Base-by-base conservation (phyloP, 176 grass and related monocot species). In the Aegilops tauschii region DNA sequence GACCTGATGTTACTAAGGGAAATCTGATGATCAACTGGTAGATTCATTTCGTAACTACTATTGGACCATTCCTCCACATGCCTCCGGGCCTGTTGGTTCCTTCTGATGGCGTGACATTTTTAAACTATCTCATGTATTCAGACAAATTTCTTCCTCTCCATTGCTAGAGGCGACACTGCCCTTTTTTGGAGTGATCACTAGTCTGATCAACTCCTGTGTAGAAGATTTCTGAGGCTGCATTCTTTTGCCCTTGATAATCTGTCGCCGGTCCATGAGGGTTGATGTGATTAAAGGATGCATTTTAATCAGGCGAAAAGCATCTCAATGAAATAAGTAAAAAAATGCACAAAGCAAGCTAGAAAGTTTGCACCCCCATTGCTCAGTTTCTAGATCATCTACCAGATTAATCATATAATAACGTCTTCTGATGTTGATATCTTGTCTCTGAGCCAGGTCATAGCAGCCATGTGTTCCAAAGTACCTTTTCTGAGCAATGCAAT, bases 401-500 rank as follows among this genome's bases (percentile, higher is more conserved):
- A 25, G 73, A 76, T 76, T 32, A 35, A 65, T 85, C n/a, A 79
- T 21, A 56, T 65, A 52, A 30, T 4, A 65, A 28, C 4, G 14
- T 27, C 84, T 80, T 80, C 37, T 80, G 36, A 80, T 28, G 9
- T 80, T 20, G 61, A 80, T 42, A 65, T 64, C 35, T 66, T 87
- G 28, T 84, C 28, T 73, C 72, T 81, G 73, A 73, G 67, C 25
- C 78, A 97, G 95, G 84, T 93, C 40, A 69, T 97, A 49, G 95
- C 88, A 80, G 88, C 95, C 85, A 93, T 97, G 92, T 97, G 95
- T 83, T 97, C 92, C 4, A 97, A 97, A 86, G 89, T 97, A 83
- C 95, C 95, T 83, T 91, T 97, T 80, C 84, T 94, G 64, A 91
- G 95, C 81, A 97, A 73, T 84, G 92, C 90, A 73, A 97, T 97